Evolutionary conservation across 78 protist genomes (phyloP).

Genomic region (Protostelium mycophagum): DNA sequence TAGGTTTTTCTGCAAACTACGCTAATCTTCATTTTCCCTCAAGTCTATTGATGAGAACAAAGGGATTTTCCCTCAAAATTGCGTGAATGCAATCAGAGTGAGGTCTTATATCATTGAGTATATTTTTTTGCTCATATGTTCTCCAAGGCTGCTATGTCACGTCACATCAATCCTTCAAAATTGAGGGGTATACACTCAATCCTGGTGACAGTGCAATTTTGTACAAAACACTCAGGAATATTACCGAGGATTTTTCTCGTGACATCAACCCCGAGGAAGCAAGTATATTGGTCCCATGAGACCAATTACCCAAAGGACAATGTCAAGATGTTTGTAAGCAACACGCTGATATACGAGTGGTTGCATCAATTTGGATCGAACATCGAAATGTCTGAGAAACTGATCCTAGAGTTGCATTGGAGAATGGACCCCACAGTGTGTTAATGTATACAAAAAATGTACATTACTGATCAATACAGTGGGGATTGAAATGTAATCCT

Average conservation of each 20-base stretch:
- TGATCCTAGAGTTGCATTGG: neutral
- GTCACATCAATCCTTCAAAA: constrained; percentile 15
- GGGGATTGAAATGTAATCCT: neutral
- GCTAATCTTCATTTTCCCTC: too few relatives aligned
- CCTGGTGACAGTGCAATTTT: neutral
- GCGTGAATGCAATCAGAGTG: too few relatives aligned
- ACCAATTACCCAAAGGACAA: neutral
- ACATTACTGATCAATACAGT: neutral
- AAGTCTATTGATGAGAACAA: too few relatives aligned
- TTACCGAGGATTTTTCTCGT: neutral
- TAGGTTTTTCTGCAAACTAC: too few relatives aligned
- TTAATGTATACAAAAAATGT: neutral
- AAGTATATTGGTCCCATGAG: neutral
- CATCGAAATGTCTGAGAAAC: constrained; percentile 3
- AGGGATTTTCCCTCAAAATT: too few relatives aligned
- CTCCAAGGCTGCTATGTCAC: constrained; percentile 3
- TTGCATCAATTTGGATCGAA: neutral
- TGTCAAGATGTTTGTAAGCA: constrained; percentile 2
- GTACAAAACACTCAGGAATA: neutral
- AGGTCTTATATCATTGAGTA: neutral
- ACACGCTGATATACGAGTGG: neutral
- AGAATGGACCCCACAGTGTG: neutral
- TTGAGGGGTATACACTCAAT: constrained; percentile 14
- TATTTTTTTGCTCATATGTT: neutral
- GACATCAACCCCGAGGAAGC: neutral